Percentiles rank a stretch among this genome's conserved stretches.
These are phyloP conservation scores for Scenedesmus sp. DNA, from an alignment of 163 green algal species.

Conservation along the genomic window DNA sequence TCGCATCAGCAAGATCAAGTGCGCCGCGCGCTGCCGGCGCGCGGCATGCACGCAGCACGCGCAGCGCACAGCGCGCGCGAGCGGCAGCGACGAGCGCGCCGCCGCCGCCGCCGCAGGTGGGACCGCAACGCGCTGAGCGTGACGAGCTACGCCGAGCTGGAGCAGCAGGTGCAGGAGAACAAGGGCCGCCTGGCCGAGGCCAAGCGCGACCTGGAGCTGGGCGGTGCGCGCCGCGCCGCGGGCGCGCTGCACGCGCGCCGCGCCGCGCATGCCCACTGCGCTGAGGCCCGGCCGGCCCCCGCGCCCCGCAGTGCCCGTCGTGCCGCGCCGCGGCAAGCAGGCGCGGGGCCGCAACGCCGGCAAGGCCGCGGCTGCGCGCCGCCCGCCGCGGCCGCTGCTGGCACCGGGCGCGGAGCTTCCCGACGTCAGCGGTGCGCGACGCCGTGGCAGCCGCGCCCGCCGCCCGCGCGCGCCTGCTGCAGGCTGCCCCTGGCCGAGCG, in stretches of 20 bases:
- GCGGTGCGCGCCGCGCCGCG: conserved; percentile 13
- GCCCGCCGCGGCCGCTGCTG: background rate
- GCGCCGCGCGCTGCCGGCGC: no score
- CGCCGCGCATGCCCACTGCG: no score
- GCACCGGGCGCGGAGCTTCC: background rate
- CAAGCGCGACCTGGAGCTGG: background rate
- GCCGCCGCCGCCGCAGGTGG: conserved; percentile 2
- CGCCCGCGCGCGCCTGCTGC: no score
- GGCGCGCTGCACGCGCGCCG: no score
- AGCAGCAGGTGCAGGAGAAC: conserved; percentile 19
- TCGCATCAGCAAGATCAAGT: conserved; percentile 50
- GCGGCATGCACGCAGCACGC: background rate
- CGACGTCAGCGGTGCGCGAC: background rate
- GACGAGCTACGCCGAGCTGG: conserved; percentile 30
- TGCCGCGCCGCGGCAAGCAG: no score
- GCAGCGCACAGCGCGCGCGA: background rate
- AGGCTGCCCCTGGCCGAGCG: no score
- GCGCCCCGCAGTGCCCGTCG: no score
- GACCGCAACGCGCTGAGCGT: conserved; percentile 4
- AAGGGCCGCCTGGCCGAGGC: conserved; percentile 22
- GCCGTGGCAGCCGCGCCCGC: background rate
- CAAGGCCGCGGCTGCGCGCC: background rate
- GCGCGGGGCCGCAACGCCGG: no score
- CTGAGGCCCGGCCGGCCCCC: no score
- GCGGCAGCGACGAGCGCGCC: no score